Percentiles rank a stretch among this genome's conserved stretches.
These are phyloP conservation scores for slime mould (Dictyostelium discoideum) DNA, from an alignment of 78 protist species.

Conservation along the genomic window DNA sequence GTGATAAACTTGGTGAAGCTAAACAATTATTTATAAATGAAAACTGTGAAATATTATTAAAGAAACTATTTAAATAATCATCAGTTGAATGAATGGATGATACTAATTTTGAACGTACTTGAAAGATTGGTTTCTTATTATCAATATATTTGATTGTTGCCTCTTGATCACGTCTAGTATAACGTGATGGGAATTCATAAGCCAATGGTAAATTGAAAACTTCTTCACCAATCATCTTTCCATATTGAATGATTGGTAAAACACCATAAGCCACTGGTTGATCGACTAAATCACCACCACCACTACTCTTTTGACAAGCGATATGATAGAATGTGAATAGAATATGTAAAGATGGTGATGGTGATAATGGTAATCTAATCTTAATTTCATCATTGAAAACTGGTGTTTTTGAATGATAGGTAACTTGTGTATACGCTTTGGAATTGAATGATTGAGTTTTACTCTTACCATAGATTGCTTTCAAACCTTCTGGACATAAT, in stretches of 20 bases:
- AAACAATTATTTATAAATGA: constrained; percentile 5
- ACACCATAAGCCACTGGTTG: constrained; percentile 67
- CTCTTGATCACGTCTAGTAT: constrained; percentile 48
- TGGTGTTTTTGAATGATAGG: constrained; percentile 78
- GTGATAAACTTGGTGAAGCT: not conserved
- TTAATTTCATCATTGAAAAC: constrained; percentile 76
- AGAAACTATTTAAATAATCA: constrained; percentile 36
- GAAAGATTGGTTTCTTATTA: constrained; percentile 69
- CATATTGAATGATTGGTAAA: constrained; percentile 47
- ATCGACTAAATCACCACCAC: not conserved
- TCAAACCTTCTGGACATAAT: constrained; percentile 55
- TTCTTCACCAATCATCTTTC: constrained; percentile 55
- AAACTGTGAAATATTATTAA: constrained; percentile 17
- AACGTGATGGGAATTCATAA: constrained; percentile 54
- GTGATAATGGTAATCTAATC: constrained; percentile 45
- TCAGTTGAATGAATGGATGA: constrained; percentile 29
- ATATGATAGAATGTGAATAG: constrained; percentile 82
- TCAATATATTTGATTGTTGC: constrained; percentile 42
- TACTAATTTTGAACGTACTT: constrained; percentile 52
- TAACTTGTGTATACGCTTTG: constrained; percentile 20
- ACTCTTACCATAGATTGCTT: constrained; percentile 60
- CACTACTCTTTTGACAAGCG: constrained; percentile 60
- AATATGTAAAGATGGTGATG: constrained; percentile 28
- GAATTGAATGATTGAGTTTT: constrained; percentile 15
- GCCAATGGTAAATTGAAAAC: constrained; percentile 43